Evolutionary conservation across 805 yeast species (phyloP).

Genomic region (Wilhelminamyces savonicus): DNA sequence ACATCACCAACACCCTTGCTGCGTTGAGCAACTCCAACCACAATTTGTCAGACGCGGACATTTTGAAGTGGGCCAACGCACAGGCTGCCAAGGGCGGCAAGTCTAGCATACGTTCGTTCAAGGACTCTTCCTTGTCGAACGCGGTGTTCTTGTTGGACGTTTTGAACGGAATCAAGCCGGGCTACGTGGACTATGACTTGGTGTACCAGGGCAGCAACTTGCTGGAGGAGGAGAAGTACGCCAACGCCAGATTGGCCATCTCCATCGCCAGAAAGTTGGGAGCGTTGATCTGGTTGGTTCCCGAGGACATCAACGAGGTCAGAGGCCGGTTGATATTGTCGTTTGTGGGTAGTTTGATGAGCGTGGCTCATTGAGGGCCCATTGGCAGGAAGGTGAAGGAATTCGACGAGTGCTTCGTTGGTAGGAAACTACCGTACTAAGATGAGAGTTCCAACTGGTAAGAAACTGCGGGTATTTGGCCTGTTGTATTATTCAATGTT

Average conservation of each 20-base stretch:
- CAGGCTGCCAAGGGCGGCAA: conserved; percentile 85
- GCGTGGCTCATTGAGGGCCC: conserved; percentile 13
- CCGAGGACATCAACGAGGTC: conserved; percentile 97
- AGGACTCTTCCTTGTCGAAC: conserved; percentile 67
- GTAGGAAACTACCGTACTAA: neutral
- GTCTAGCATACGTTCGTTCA: conserved; percentile 71
- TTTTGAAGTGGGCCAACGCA: conserved; percentile 89
- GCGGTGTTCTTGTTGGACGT: conserved; percentile 86
- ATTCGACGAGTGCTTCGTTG: neutral
- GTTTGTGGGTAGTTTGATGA: conserved; percentile 92
- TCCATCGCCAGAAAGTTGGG: conserved; percentile 98
- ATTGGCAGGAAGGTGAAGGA: no score
- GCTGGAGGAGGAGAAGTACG: conserved; percentile 75
- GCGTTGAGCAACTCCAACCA: conserved; percentile 66
- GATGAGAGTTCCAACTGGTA: no score
- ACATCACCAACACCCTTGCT: conserved; percentile 78
- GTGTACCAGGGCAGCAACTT: conserved; percentile 67
- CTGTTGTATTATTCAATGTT: no score
- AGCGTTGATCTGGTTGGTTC: conserved; percentile 97
- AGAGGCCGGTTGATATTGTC: conserved; percentile 90
- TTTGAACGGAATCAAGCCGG: conserved; percentile 90
- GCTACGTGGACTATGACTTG: conserved; percentile 92
- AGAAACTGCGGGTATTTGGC: neutral
- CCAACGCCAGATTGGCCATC: conserved; percentile 94
- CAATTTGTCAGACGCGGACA: conserved; percentile 69